phyloP scores from a whole-genome alignment of 176 grass and related monocot genomes.

The Hordeum marinum region DNA sequence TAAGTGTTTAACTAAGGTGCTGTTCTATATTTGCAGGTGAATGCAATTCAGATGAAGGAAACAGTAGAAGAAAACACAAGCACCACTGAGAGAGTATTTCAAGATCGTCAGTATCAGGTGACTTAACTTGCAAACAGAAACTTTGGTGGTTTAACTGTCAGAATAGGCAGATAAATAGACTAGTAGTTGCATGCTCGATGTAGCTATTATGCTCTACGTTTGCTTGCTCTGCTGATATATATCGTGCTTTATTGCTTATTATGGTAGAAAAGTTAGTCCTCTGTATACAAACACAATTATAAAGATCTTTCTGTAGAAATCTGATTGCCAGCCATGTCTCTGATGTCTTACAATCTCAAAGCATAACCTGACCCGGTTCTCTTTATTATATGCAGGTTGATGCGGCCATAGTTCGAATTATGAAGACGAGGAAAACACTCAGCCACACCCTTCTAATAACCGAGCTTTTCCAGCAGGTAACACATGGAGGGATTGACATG shows the following conservation, averaged over 20 bases:
- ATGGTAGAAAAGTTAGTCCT: neutral
- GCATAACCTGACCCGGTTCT: constrained; percentile 2
- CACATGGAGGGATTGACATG: neutral
- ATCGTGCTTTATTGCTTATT: neutral
- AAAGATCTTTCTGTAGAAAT: neutral
- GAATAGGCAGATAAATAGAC: no score
- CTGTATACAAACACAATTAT: neutral
- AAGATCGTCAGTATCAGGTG: constrained; percentile 98
- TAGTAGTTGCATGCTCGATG: neutral
- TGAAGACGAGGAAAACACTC: constrained; percentile 97
- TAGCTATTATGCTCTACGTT: constrained; percentile 3
- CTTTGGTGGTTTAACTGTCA: no score
- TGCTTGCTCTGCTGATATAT: neutral
- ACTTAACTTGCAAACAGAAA: neutral
- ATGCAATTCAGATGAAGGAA: constrained; percentile 99
- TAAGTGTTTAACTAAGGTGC: constrained; percentile 30
- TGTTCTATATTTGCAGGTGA: constrained; percentile 59
- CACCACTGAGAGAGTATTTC: constrained; percentile 96
- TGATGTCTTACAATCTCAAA: neutral
- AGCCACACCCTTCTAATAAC: constrained; percentile 98
- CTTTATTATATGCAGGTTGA: constrained; percentile 61
- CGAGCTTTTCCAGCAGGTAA: constrained; percentile 98
- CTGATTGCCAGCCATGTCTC: neutral
- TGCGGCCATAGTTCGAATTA: constrained; percentile 93
- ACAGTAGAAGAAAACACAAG: constrained; percentile 99